Conservation (phyloP, 164 flowering plant species). For the Santalum album region DNA sequence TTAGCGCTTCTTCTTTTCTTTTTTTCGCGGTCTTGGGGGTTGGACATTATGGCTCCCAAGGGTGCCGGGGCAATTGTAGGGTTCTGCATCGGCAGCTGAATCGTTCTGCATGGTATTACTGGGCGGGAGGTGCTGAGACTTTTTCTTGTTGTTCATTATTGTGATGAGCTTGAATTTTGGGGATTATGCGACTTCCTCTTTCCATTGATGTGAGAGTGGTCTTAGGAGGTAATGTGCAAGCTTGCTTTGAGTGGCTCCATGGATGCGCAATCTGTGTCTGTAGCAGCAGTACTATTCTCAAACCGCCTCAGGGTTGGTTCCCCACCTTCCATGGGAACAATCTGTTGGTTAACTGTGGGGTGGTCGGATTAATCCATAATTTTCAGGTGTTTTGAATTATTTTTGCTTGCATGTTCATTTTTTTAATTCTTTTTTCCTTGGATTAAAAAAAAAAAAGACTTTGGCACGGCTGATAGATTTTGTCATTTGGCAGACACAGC, state of each 20-base stretch:
- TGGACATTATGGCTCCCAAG: too few species aligned
- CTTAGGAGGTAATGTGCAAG: too few species aligned
- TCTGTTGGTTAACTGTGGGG: slow-evolving; percentile 39
- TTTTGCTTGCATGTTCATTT: neutral
- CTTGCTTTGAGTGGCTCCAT: slow-evolving; percentile 41
- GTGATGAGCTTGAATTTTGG: too few species aligned
- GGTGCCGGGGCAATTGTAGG: too few species aligned
- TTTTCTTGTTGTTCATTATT: too few species aligned
- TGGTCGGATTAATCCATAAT: slow-evolving; percentile 35
- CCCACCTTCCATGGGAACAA: slow-evolving; percentile 85
- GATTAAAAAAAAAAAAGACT: neutral
- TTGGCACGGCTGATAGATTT: neutral
- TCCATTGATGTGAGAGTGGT: too few species aligned
- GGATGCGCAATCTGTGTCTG: slow-evolving; percentile 83
- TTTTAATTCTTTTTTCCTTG: neutral
- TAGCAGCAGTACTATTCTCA: slow-evolving; percentile 92
- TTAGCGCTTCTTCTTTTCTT: too few species aligned
- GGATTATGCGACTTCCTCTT: too few species aligned
- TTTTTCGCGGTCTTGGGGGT: neutral
- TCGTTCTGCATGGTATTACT: slow-evolving; percentile 41
- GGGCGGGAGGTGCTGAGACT: too few species aligned
- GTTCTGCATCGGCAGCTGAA: slow-evolving; percentile 11
- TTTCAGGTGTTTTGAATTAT: slow-evolving; percentile 40
- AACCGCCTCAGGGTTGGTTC: slow-evolving; percentile 64
- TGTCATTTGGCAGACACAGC: slow-evolving; percentile 50